Percentiles rank a stretch among this genome's conserved stretches.
Conservation (phyloP, 768 basidiomycete species). For the Arthromyces matolae region DNA sequence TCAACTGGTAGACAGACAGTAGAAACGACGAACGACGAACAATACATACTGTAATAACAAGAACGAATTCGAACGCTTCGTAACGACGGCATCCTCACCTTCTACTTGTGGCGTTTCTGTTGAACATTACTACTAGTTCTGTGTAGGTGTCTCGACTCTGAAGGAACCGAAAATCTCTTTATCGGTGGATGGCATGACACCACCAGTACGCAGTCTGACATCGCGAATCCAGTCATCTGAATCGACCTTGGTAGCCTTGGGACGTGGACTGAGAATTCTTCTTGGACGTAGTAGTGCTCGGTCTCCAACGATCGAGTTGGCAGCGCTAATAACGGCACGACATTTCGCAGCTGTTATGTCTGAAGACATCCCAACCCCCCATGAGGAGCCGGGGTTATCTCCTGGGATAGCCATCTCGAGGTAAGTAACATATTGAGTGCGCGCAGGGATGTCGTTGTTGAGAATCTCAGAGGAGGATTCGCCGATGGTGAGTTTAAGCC, state of each 20-base stretch:
- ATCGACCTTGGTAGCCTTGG: slow-evolving; percentile 5
- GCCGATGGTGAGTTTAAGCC: slow-evolving; percentile 60
- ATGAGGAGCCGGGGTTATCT: slow-evolving; percentile 44
- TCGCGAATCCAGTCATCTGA: slow-evolving; percentile 21
- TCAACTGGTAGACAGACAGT: too few species aligned
- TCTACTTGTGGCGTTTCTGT: too few species aligned
- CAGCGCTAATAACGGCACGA: slow-evolving; percentile 72
- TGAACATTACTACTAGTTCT: background rate
- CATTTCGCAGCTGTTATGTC: slow-evolving; percentile 71
- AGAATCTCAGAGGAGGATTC: slow-evolving; percentile 76
- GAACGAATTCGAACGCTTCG: too few species aligned
- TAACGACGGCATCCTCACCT: too few species aligned
- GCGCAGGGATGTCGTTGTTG: slow-evolving; percentile 25
- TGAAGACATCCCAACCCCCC: slow-evolving; percentile 76
- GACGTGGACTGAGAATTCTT: slow-evolving; percentile 23
- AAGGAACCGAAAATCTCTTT: slow-evolving; percentile 8
- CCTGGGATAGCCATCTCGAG: slow-evolving; percentile 63
- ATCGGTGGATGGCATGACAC: slow-evolving; percentile 12
- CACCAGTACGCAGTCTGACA: slow-evolving; percentile 21
- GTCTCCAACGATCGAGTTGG: slow-evolving; percentile 56
- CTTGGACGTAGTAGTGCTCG: slow-evolving; percentile 39
- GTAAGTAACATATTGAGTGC: slow-evolving; percentile 66
- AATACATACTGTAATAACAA: too few species aligned
- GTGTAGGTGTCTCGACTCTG: slow-evolving; percentile 9
- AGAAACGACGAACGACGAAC: too few species aligned